Base-by-base conservation (phyloP, 176 grass and related monocot genomes). In the Chrysopogon serrulatus region DNA sequence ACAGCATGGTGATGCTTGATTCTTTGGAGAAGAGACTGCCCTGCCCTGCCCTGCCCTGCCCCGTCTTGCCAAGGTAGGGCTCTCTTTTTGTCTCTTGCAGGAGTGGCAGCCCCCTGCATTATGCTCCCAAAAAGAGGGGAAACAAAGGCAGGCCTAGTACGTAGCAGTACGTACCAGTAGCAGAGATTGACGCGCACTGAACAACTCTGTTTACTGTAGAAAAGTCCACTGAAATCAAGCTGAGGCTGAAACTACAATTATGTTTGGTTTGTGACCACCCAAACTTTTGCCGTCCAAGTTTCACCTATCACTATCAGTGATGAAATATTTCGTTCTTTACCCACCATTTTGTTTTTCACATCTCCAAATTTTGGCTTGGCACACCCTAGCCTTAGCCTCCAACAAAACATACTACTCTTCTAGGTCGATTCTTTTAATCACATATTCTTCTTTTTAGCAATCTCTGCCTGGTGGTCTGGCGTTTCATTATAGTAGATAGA, bases 111-210 rank as follows among this genome's bases (percentile, higher is more conserved):
- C 2, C n/a, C 67, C 57, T 48, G 59, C 35, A 33, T 23, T 3
- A 17, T 86, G 84, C 74, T 37, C 88, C 84, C 88, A 62, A 59
- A 79, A 82, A 45, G 71, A 23, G 28, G 0, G 27, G 79, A 82
- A 63, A 61, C 42, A 18, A 77, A 67, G n/a, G 36, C 73, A 73
- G 59, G 56, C 23, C 83, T 83, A 83, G 34, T n/a, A n/a, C n/a
- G n/a, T n/a, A n/a, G n/a, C n/a, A n/a, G n/a, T n/a, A n/a, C 40
- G 54, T 7, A 31, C 9, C 41, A 4, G 26, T n/a, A 19, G 80
- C 69, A 21, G 54, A 40, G 26, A 44, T 65, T 42, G 26, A 59
- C 31, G 71, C 65, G 43, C 78, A 79, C 41, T 5, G 60, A 35
- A 32, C 77, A 11, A 43, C 4, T 39, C 14, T 21, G 49, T 54